Base-by-base conservation (phyloP, 306 rosid species). In the Fragaria nilgerrensis region DNA sequence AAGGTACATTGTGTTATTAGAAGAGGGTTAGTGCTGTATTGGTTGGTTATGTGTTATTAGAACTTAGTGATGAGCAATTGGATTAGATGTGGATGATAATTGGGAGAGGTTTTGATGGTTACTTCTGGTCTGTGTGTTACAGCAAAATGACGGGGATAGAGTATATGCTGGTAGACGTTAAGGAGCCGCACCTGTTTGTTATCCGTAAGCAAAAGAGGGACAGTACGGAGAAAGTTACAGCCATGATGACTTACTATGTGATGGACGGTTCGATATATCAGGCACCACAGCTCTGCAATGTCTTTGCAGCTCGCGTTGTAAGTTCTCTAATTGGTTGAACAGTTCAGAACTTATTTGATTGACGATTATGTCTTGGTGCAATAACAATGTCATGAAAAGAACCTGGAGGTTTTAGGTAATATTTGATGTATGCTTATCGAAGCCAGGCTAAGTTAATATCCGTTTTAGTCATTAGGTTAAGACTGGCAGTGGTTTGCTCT, bases 221-320 rank as follows among this genome's bases (percentile, higher is more conserved):
- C 69, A 80, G 93, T 71, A 97, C 93, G 29, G 97, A 95, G 81
- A 95, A 90, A 80, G 95, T 92, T 74, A 92, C 96, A 0, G 93
- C 93, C 1, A 87, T 89, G 95, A 87, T 95, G 66, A 89, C 97
- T 8, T 92, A 95, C 75, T 90, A 92, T 70, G 68, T 90, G 56
- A 85, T 92, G 88, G 98, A 95, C 80, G 97, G 98, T 77, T 92
- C 97, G 2, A 90, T 95, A 36, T 92, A 95, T 83, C 98, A 95
- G 80, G 91, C 96, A 76, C 97, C 97, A 1, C 98, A 95, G 49
- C 95, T 95, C 5, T 84, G 89, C 86, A 95, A 82, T 89, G 96
- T 95, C 74, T 92, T 95, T 75, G 91, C 97, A n/a, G 89, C 98
- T 76, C 87, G 96, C 81, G 82, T 92, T 77, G 98, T 92, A 75